Conservation (phyloP, 805 yeast species). For the Dipodascopsis uninucleata region DNA sequence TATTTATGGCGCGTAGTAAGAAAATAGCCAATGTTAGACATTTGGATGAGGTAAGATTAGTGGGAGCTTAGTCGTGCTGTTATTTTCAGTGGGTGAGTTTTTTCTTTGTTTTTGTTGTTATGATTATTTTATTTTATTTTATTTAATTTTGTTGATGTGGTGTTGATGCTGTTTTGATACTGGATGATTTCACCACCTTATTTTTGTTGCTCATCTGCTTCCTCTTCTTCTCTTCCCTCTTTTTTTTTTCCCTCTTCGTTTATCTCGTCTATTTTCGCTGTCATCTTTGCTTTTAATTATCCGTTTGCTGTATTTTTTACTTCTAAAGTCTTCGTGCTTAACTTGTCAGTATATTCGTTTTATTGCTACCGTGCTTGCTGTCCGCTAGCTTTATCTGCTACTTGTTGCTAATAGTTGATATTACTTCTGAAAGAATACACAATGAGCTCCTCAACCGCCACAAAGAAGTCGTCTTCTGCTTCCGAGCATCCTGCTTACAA, state of each 20-base stretch:
- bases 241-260: slow-evolving; percentile 1
- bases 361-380: neutral
- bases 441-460: slow-evolving; percentile 24
- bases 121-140: too few species aligned
- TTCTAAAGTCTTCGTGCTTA: neutral
- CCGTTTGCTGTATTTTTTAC: neutral
- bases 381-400: neutral
- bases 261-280: neutral
- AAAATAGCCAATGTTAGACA: too few species aligned
- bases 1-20: too few species aligned
- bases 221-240: slow-evolving; percentile 2
- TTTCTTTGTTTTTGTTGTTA: too few species aligned
- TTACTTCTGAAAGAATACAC: slow-evolving; percentile 1
- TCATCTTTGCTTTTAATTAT: neutral
- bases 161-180: too few species aligned
- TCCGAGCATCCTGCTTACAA: slow-evolving; percentile 39
- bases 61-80: too few species aligned
- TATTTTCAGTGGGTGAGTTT: too few species aligned
- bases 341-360: neutral
- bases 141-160: too few species aligned
- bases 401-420: neutral
- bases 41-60: too few species aligned
- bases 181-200: slow-evolving; percentile 12
- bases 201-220: slow-evolving; percentile 4
- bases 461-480: slow-evolving; percentile 32